A percentile compares a stretch with the other conserved stretches of the same genome.
These are phyloP conservation scores for Xerocomellus chrysenteron DNA, from an alignment of 768 basidiomycete genomes.

Conservation along the genomic window DNA sequence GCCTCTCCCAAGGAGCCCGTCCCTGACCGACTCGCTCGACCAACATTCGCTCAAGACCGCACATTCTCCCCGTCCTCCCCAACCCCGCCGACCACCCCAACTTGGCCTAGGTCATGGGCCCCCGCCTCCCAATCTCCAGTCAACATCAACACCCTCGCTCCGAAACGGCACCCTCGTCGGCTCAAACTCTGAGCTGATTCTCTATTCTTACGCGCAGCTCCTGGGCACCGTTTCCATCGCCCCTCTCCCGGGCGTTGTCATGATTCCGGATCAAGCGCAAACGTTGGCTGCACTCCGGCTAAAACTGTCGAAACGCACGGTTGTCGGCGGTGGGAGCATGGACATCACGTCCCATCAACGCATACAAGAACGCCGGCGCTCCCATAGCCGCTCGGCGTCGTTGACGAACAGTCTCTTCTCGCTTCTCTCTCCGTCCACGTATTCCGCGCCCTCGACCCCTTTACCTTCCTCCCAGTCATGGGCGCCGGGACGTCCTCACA, in stretches of 20 bases:
- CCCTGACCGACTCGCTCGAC: slow-evolving; percentile 29
- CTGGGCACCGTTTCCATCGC: slow-evolving; percentile 63
- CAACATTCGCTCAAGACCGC: slow-evolving; percentile 24
- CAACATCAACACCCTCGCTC: slow-evolving; percentile 19
- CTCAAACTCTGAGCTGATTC: slow-evolving; percentile 62
- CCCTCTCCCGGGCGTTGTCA: slow-evolving; percentile 42
- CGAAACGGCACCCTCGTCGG: slow-evolving; percentile 47
- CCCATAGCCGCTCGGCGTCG: slow-evolving; percentile 52
- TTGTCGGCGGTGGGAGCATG: slow-evolving; percentile 72
- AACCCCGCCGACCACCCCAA: slow-evolving; percentile 37
- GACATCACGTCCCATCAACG: slow-evolving; percentile 54
- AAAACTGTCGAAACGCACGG: slow-evolving; percentile 44
- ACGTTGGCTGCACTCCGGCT: slow-evolving; percentile 48
- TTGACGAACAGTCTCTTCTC: slow-evolving; percentile 52
- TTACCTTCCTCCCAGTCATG: slow-evolving; percentile 27
- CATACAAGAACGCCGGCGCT: slow-evolving; percentile 26
- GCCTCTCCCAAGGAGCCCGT: slow-evolving; percentile 30
- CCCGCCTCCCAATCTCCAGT: slow-evolving; percentile 23
- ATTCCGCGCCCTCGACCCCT: slow-evolving; percentile 23
- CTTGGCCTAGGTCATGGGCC: slow-evolving; percentile 49
- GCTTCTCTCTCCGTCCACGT: slow-evolving; percentile 43
- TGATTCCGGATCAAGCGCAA: slow-evolving; percentile 45
- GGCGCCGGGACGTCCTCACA: slow-evolving; percentile 17
- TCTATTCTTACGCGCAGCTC: slow-evolving; percentile 85
- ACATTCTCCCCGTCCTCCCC: slow-evolving; percentile 30